Base-by-base conservation (phyloP, 176 grass and related monocot species). In the Aegilops speltoides region DNA sequence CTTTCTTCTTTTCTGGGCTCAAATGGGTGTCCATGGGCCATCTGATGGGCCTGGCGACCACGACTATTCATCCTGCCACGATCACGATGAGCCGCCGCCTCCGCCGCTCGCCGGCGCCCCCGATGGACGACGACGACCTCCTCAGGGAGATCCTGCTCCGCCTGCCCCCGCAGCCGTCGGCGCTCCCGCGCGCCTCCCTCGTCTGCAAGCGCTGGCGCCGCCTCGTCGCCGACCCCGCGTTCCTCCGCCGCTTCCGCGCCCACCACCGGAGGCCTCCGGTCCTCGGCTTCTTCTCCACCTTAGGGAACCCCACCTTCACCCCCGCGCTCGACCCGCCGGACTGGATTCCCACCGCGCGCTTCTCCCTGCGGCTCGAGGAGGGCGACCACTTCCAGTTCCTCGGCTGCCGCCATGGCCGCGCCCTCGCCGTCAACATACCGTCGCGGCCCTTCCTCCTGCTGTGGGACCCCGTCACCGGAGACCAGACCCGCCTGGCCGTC, bases 321-420 rank as follows among this genome's bases (percentile, higher is more conserved):
- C 4, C 76, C 32, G 48, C 26, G 33, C 33, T 70, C 9, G 76
- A 79, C 7, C 33, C 64, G 10, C 64, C 48, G 61, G 84, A 86
- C 2, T 33, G 46, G 3, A 17, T 79, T 34, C 64, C 76, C 34
- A 0, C 10, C 32, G 20, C 10, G 8, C 64, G 84, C 34, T 29
- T 86, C 84, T 32, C 46, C 4, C 1, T 79, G 76, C 64, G 64
- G 64, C 64, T 71, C 19, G 6, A 56, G 16, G 46, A 29, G 2
- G 74, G 48, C 19, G 65, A 10, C 45, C 40, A 56, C 46, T 78
- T 17, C 62, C 6, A 13, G 3, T 17, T 86, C 22, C 23, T 70
- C 10, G 63, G 84, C 64, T 86, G 75, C 75, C 84, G 75, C 33
- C 75, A 86, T 6, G 84, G 76, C 64, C 76, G 48, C 16, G 64